Base-by-base conservation (phyloP, 768 basidiomycete species). In the Fomitopsis pulvina region DNA sequence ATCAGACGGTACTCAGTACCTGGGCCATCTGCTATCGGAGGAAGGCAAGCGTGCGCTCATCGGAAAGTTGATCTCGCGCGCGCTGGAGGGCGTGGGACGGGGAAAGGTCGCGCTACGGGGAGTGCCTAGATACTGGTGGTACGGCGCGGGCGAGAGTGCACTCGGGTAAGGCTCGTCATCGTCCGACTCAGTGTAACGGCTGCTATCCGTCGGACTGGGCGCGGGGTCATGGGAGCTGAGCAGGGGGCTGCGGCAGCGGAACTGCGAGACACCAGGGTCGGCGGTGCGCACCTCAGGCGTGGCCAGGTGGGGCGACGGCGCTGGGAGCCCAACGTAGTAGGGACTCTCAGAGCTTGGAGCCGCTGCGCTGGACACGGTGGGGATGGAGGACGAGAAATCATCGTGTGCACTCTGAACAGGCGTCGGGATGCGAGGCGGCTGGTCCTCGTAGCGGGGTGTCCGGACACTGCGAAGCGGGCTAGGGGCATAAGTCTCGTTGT, bases 91-190 rank as follows among this genome's bases (percentile, higher is more conserved):
- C n/a, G 20, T 24, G 11, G 25, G 22, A 32, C 20, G 22, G 30
- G 45, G 45, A 22, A 46, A 46, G 18, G 30, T 34, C 12, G 45
- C 45, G n/a, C 45, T 46, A 12, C 25, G 45, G 20, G 45, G 45
- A 4, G 45, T 46, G n/a, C 30, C 30, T 2, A 46, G 32, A 18
- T 44, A 44, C 25, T 18, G 22, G 22, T 22, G 43, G 43, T 45
- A 45, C 8, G 5, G 24, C 26, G 43, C n/a, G 30, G 30, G 45
- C 28, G 45, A 34, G 45, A 29, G 45, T 21, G 21, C 45, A 24
- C 32, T 46, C 3, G 45, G 45, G 18, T 34, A 22, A 9, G 25
- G 43, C 25, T 30, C 26, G 18, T 46, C 45, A 8, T 46, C 45
- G 30, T 21, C 45, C 30, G 29, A 28, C 12, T 32, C 45, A n/a